Conservation (phyloP, 1,139 yeast genomes). For the Kazachstania sp. region DNA sequence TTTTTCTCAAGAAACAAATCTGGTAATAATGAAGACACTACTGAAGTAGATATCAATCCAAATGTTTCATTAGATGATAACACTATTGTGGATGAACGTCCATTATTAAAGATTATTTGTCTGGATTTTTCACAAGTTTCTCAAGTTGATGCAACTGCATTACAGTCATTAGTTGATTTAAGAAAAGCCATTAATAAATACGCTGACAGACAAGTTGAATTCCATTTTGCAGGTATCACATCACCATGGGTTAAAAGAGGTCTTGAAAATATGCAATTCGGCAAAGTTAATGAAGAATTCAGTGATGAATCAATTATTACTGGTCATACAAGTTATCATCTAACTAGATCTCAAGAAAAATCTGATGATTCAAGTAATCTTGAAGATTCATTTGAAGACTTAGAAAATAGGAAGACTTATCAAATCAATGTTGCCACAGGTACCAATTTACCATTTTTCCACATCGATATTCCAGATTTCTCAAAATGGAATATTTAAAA, state of each 20-base stretch:
- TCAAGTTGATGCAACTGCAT: slow-evolving; percentile 67
- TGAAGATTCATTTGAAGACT: slow-evolving; percentile 2
- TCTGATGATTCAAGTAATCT: slow-evolving; percentile 13
- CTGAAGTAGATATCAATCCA: slow-evolving; percentile 6
- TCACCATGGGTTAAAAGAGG: slow-evolving; percentile 84
- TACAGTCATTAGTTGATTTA: slow-evolving; percentile 70
- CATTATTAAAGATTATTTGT: slow-evolving; percentile 61
- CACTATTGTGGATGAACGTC: slow-evolving; percentile 43
- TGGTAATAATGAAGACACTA: slow-evolving; percentile 11
- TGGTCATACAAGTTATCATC: slow-evolving; percentile 29
- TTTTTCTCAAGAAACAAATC: slow-evolving; percentile 21
- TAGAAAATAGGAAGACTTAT: slow-evolving; percentile 18
- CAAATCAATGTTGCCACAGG: slow-evolving; percentile 46
- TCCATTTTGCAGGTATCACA: slow-evolving; percentile 78
- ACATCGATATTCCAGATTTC: slow-evolving; percentile 76
- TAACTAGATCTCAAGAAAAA: slow-evolving; percentile 24
- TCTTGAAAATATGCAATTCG: slow-evolving; percentile 71
- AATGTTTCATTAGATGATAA: not conserved
- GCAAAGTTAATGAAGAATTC: slow-evolving; percentile 41
- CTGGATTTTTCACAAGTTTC: slow-evolving; percentile 75
- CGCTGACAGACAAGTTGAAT: slow-evolving; percentile 78
- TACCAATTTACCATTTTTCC: slow-evolving; percentile 79
- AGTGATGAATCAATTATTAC: slow-evolving; percentile 26
- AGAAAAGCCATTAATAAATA: slow-evolving; percentile 63
- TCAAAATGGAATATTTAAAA: slow-evolving; percentile 28